Conservation (phyloP, 179 eudicot species). For the Pouteria campechiana region DNA sequence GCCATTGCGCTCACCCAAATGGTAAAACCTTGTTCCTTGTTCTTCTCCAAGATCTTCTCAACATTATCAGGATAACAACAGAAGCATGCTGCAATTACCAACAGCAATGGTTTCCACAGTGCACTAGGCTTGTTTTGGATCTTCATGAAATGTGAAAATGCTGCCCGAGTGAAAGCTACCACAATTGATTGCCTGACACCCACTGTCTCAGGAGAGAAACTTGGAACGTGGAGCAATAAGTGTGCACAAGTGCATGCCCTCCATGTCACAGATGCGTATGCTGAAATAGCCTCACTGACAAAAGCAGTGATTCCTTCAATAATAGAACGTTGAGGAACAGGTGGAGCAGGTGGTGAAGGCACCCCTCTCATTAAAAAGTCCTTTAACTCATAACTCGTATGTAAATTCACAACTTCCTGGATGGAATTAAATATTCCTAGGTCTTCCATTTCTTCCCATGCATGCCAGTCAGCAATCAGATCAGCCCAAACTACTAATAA, state of each 20-base stretch:
- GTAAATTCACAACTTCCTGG: slow-evolving; percentile 38
- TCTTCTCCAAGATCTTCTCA: slow-evolving; percentile 36
- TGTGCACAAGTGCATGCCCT: slow-evolving; percentile 65
- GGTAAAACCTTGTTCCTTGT: slow-evolving; percentile 41
- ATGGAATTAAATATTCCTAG: slow-evolving; percentile 57
- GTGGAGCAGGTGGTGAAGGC: slow-evolving; percentile 49
- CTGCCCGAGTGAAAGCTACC: slow-evolving; percentile 41
- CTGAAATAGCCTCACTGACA: slow-evolving; percentile 49
- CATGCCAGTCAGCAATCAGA: slow-evolving; percentile 57
- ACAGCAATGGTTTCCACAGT: slow-evolving; percentile 55
- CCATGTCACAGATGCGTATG: slow-evolving; percentile 48
- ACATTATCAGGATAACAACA: slow-evolving; percentile 49
- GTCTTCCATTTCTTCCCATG: slow-evolving; percentile 75
- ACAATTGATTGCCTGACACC: slow-evolving; percentile 46
- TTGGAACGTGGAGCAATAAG: slow-evolving; percentile 33
- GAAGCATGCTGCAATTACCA: slow-evolving; percentile 59
- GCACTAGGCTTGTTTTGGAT: slow-evolving; percentile 32
- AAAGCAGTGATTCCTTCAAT: slow-evolving; percentile 48
- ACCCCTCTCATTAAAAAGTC: slow-evolving; percentile 30
- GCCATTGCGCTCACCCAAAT: slow-evolving; percentile 41
- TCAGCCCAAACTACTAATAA: slow-evolving; percentile 54
- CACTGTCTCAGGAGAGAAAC: slow-evolving; percentile 34
- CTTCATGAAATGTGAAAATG: slow-evolving; percentile 38
- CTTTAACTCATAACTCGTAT: slow-evolving; percentile 27
- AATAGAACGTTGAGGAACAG: slow-evolving; percentile 36